Evolutionary conservation across 805 yeast species (phyloP), one percentile per base, ranked within the genome.

Genomic region (Blastobotrys parvus): DNA sequence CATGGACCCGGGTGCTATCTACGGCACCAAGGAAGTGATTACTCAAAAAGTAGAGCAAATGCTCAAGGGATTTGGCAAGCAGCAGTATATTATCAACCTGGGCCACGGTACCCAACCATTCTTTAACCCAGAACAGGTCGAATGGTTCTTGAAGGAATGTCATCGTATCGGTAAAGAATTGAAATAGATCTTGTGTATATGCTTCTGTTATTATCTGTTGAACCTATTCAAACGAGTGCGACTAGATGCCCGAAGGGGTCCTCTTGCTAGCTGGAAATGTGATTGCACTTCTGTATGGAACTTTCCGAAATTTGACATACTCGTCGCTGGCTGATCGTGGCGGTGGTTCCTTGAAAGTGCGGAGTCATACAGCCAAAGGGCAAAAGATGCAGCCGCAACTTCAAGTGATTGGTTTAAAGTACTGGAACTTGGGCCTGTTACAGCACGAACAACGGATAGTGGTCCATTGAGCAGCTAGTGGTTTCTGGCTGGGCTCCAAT

Each of bases 51-150:
- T 85, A 15, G 84, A 84, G 65, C 72, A 72, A 50, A 92, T 92
- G 98, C 82, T 92, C 47, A 61, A 70, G 46, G 94, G 89, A 4
- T 92, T 92, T 60, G 92, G 92, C n/a, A 87, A 87, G 63, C 78
- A 84, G 58, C 75, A 82, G 57, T 92, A 92, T 67, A 90, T 92
- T 52, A 81, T 90, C 54, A 92, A 92, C 69, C 84, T 92, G 58
- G 98, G 98, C 38, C 98, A 92, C 56, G 98, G 98, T 15, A 92
- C 98, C 18, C 97, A 88, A 61, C 98, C 98, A 18, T 87, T 85
- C 66, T 88, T 92, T 95, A 82, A 86, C 50, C 95, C 97, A 8
- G 95, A 84, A 51, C 82, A 82, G 62, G 76, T 92, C 48, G 79
- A 77, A 47, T 85, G 78, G 65, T 92, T 92, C 67, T 69, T 92